Evolutionary conservation across 305 asterid genomes (phyloP).

Genomic region (Nicotiana rustica): DNA sequence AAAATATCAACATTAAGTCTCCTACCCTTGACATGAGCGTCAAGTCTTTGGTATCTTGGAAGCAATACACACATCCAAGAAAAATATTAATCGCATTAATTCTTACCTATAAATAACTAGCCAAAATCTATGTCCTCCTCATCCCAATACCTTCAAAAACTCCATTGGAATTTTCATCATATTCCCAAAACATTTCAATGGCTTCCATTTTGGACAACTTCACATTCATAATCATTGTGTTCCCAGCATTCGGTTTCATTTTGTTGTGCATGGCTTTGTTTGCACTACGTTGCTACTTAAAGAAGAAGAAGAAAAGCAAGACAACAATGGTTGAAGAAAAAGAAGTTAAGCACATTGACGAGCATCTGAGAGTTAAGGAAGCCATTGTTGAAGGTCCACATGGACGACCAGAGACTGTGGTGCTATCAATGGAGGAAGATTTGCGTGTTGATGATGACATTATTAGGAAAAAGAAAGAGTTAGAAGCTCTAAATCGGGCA

Average conservation of each 20-base stretch:
- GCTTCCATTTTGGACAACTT: too few species aligned
- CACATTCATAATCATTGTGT: too few species aligned
- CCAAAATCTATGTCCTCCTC: slow-evolving; percentile 5
- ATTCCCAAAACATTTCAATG: slow-evolving; percentile 10
- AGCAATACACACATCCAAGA: slow-evolving; percentile 43
- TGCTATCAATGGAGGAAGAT: slow-evolving; percentile 64
- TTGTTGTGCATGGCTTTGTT: slow-evolving; percentile 42
- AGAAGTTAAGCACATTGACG: slow-evolving; percentile 52
- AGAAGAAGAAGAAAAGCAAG: slow-evolving; percentile 54
- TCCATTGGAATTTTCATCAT: slow-evolving; percentile 16
- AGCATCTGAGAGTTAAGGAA: slow-evolving; percentile 60
- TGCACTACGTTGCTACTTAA: slow-evolving; percentile 56
- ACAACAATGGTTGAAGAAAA: slow-evolving; percentile 49
- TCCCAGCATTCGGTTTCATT: too few species aligned
- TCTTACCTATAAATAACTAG: slow-evolving; percentile 40
- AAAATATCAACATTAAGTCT: slow-evolving; percentile 33
- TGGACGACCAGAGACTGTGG: slow-evolving; percentile 55
- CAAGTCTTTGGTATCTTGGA: slow-evolving; percentile 61
- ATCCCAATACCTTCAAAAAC: slow-evolving; percentile 15
- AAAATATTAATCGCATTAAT: neutral
- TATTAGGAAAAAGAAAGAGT: slow-evolving; percentile 46
- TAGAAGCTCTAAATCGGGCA: slow-evolving; percentile 33
- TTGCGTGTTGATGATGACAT: slow-evolving; percentile 54
- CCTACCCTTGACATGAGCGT: slow-evolving; percentile 60
- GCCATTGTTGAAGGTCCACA: slow-evolving; percentile 60